Percentiles rank a stretch among this genome's conserved stretches.
Evolutionary conservation across 1,139 yeast species (phyloP).

Genomic region (Candida glucosophila): DNA sequence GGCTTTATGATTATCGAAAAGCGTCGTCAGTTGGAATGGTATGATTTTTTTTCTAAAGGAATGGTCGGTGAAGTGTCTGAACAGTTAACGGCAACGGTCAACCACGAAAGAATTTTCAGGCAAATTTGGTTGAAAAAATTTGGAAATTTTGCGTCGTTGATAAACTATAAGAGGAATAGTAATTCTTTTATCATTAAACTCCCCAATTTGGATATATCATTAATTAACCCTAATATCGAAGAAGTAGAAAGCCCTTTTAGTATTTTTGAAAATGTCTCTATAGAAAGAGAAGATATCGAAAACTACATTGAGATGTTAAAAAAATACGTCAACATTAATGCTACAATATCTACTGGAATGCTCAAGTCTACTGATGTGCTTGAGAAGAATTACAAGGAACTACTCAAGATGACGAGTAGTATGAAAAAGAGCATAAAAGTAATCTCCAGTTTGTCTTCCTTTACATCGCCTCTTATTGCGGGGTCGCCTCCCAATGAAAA

Average conservation of each 20-base stretch:
- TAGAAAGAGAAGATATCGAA: conserved; percentile 35
- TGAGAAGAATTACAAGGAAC: conserved; percentile 38
- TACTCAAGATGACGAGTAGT: conserved; percentile 29
- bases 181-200: conserved; percentile 10
- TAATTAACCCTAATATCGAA: conserved; percentile 18
- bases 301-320: conserved; percentile 25
- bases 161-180: conserved; percentile 14
- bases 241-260: conserved; percentile 11
- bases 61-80: conserved; percentile 48
- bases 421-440: conserved; percentile 30
- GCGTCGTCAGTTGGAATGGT: conserved; percentile 64
- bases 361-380: conserved; percentile 32
- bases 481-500: no score
- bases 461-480: conserved; percentile 14
- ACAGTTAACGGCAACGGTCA: conserved; percentile 47
- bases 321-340: conserved; percentile 2
- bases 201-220: conserved; percentile 35
- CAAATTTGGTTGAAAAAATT: conserved; percentile 59
- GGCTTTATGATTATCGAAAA: conserved; percentile 71
- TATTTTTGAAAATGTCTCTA: conserved; percentile 14
- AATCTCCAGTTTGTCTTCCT: conserved; percentile 25
- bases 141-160: conserved; percentile 33
- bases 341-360: conserved; percentile 10
- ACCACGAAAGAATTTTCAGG: conserved; percentile 51
- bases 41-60: conserved; percentile 41